Conservation (phyloP, 2,329 filamentous ascomycete genomes). For the Dendryphion nanum region DNA sequence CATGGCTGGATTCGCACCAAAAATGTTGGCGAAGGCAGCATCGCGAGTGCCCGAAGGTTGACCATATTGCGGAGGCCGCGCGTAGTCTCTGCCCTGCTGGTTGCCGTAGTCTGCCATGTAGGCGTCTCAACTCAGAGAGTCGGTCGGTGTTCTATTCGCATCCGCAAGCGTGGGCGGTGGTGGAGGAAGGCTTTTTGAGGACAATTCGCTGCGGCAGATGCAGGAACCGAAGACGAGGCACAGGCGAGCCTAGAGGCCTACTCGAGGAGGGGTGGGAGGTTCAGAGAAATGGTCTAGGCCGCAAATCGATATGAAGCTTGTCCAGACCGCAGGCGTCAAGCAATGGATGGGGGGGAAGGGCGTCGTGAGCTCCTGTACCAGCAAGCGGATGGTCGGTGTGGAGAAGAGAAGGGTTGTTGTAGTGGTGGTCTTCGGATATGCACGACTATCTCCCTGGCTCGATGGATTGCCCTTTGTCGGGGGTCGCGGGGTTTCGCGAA, state of each 20-base stretch:
- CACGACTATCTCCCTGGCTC: conserved; percentile 16
- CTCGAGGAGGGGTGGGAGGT: no score
- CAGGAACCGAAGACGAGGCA: conserved; percentile 12
- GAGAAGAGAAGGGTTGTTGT: no score
- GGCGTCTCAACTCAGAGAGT: conserved; percentile 16
- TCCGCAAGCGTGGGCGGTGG: conserved; percentile 19
- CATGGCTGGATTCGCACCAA: conserved; percentile 74
- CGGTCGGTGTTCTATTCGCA: conserved; percentile 16
- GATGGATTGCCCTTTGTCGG: conserved; percentile 24
- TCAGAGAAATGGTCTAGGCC: no score
- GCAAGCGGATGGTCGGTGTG: no score
- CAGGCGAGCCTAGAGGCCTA: conserved; percentile 6
- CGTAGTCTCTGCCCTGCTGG: conserved; percentile 61
- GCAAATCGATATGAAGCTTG: no score
- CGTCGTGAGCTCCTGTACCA: no score
- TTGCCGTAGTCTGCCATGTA: conserved; percentile 64
- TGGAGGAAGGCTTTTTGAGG: conserved; percentile 15
- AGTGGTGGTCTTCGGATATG: conserved; percentile 1
- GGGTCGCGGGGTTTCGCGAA: conserved; percentile 9
- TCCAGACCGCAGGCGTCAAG: no score
- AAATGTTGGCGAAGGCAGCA: conserved; percentile 94
- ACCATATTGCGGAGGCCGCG: conserved; percentile 52
- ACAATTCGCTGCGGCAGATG: conserved; percentile 13
- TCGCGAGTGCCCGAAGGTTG: conserved; percentile 70
- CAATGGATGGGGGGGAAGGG: no score